Evolutionary conservation across 2,329 filamentous ascomycete genomes (phyloP), one percentile per base, ranked within the genome.

Genomic region (Lasiodiplodia gonubiensis): DNA sequence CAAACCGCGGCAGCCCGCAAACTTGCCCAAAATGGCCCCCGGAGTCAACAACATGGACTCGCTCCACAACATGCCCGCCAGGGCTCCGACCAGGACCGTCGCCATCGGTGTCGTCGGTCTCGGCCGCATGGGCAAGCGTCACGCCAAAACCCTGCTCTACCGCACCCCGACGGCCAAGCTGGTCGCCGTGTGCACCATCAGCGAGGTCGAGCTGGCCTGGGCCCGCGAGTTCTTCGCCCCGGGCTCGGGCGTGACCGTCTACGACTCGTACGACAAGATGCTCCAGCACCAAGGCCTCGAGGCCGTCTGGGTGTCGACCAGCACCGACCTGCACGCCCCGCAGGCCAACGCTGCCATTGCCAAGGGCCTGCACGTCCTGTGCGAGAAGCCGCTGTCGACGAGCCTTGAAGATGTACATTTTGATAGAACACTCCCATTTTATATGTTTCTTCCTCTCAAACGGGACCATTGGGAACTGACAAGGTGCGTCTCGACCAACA

Each of bases 91-190:
- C 11, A 74, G 8, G 27, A 39, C 52, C 5, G 23, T 84, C 66
- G 77, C 79, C 67, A 76, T 84, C 70, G 82, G 75, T 60, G 80
- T 81, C 66, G 81, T 80, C 25, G 83, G 83, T 51, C 80, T 85
- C 59, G 83, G 83, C 35, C 81, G 83, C 70, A 85, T 85, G 82
- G 83, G 83, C 64, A 80, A 81, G 70, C 78, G 82, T 18, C 82
- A 85, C 74, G 83, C 80, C 66, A 74, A 80, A 60, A 83, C 81
- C 69, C 80, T 84, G 66, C 73, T 83, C 60, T 72, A 81, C 57
- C 75, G 77, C 23, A 78, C 79, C 14, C 81, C 82, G 39, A 75
- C 79, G 25, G 83, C 84, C 52, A 74, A 84, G 61, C 79, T 86
- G 27, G 82, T 85, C 35, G 84, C 83, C 65, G 84, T 81, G 46